phyloP scores from a whole-genome alignment of 1,284 basidiomycete species.

The Cryptococcus sp. region DNA sequence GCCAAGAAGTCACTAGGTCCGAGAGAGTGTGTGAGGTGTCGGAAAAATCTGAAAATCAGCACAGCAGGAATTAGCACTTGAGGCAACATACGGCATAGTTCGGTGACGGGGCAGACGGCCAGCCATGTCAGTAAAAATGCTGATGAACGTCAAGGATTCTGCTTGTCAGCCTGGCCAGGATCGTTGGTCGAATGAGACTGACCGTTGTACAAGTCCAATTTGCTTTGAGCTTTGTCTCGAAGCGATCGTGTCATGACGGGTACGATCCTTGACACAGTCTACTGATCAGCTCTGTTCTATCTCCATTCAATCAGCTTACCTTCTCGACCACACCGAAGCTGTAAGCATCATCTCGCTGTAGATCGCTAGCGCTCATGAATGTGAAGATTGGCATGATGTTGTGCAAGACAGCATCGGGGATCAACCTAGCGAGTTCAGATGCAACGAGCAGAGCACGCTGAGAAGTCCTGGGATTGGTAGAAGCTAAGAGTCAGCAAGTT shows the following conservation, averaged over 20 bases:
- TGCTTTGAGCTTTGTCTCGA: slow-evolving; percentile 54
- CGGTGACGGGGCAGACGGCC: slow-evolving; percentile 46
- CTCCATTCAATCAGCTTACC: slow-evolving; percentile 49
- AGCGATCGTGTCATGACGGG: slow-evolving; percentile 83
- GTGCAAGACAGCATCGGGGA: slow-evolving; percentile 85
- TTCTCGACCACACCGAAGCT: slow-evolving; percentile 93
- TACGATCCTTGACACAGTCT: slow-evolving; percentile 90
- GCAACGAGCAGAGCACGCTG: slow-evolving; percentile 89
- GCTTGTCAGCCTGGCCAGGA: background rate
- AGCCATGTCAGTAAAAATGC: slow-evolving; percentile 51
- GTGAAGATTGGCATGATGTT: slow-evolving; percentile 99
- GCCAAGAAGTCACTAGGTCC: slow-evolving; percentile 77
- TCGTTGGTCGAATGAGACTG: no score
- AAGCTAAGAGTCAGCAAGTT: slow-evolving; percentile 52
- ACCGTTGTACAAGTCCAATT: slow-evolving; percentile 61
- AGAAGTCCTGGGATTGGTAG: slow-evolving; percentile 89
- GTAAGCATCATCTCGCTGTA: slow-evolving; percentile 93
- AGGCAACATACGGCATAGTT: slow-evolving; percentile 37
- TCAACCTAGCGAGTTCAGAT: slow-evolving; percentile 74
- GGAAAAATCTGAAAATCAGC: slow-evolving; percentile 66
- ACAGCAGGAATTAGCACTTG: background rate
- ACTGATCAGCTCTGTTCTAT: slow-evolving; percentile 2
- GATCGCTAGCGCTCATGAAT: slow-evolving; percentile 94
- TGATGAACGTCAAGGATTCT: slow-evolving; percentile 43
- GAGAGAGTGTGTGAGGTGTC: slow-evolving; percentile 81